Evolutionary conservation across 176 grass and related monocot species (phyloP).

Genomic region (Bonia amplexicaulis): DNA sequence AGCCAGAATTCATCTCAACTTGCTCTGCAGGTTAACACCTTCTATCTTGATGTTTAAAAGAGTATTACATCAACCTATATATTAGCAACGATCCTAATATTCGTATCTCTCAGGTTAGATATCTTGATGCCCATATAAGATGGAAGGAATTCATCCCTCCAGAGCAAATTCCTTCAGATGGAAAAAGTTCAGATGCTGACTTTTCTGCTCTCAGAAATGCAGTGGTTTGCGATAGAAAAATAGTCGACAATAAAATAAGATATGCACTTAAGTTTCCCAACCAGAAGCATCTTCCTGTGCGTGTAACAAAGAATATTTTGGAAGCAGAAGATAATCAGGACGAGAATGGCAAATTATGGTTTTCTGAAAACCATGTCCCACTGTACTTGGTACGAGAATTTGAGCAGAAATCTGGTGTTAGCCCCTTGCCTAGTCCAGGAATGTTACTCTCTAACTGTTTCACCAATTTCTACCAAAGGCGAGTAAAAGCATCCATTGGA

Average conservation of each 20-base stretch:
- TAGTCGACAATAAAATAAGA: conserved; percentile 58
- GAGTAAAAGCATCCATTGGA: conserved; percentile 28
- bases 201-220: conserved; percentile 82
- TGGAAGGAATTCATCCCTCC: conserved; percentile 88
- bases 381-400: conserved; percentile 77
- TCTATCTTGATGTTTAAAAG: conserved; percentile 10
- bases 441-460: conserved; percentile 23
- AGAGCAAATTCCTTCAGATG: conserved; percentile 67
- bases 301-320: conserved; percentile 86
- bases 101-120: conserved; percentile 74
- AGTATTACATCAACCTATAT: conserved; percentile 5
- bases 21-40: conserved; percentile 68
- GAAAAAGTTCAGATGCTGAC: conserved; percentile 62
- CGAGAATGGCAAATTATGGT: conserved; percentile 69
- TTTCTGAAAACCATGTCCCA: conserved; percentile 87
- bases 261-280: conserved; percentile 76
- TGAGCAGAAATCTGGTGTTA: conserved; percentile 51
- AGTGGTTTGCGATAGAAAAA: conserved; percentile 77
- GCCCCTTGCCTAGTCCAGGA: conserved; percentile 30
- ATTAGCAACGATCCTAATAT: conserved; percentile 25
- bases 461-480: conserved; percentile 43
- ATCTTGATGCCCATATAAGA: conserved; percentile 87
- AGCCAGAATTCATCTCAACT: conserved; percentile 75
- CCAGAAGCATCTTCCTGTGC: conserved; percentile 88
- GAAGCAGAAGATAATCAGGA: conserved; percentile 60